Percentiles rank a stretch among this genome's conserved stretches.
Evolutionary conservation across 1,284 basidiomycete genomes (phyloP).

Genomic region (Sanghuangporus baumii): DNA sequence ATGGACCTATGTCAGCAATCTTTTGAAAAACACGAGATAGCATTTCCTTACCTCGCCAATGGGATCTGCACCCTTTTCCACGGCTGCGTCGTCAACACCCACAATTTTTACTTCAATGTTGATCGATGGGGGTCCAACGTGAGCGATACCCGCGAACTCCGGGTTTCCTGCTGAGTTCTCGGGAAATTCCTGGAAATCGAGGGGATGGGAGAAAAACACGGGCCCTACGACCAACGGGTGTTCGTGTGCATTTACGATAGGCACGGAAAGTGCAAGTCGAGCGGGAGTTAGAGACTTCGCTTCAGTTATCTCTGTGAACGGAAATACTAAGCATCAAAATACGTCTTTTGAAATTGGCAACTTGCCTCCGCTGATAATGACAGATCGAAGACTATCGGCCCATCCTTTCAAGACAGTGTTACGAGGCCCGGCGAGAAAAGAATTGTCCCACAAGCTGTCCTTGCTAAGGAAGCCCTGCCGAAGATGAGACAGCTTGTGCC

Average conservation of each 20-base stretch:
- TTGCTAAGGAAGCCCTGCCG: conserved; percentile 66
- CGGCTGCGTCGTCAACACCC: conserved; percentile 51
- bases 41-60: conserved; percentile 38
- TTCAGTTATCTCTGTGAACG: conserved; percentile 1
- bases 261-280: conserved; percentile 65
- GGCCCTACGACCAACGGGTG: conserved; percentile 63
- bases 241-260: conserved; percentile 55
- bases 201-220: conserved; percentile 64
- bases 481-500: conserved; percentile 64
- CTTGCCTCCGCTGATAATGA: conserved; percentile 62
- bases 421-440: conserved; percentile 64
- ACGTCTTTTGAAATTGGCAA: too few relatives aligned
- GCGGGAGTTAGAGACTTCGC: conserved; percentile 46
- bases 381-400: conserved; percentile 51
- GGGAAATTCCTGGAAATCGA: conserved; percentile 69
- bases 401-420: conserved; percentile 51
- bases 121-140: conserved; percentile 66
- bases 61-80: conserved; percentile 59
- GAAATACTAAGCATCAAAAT: not conserved
- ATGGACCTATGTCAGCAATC: conserved; percentile 25
- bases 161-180: conserved; percentile 22
- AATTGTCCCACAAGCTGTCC: conserved; percentile 73
- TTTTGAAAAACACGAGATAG: conserved; percentile 34
- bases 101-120: conserved; percentile 70
- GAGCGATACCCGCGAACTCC: conserved; percentile 36